Percentiles rank a stretch among this genome's conserved stretches.
Evolutionary conservation across 768 basidiomycete genomes (phyloP).

Genomic region (Termitomyces sp.): DNA sequence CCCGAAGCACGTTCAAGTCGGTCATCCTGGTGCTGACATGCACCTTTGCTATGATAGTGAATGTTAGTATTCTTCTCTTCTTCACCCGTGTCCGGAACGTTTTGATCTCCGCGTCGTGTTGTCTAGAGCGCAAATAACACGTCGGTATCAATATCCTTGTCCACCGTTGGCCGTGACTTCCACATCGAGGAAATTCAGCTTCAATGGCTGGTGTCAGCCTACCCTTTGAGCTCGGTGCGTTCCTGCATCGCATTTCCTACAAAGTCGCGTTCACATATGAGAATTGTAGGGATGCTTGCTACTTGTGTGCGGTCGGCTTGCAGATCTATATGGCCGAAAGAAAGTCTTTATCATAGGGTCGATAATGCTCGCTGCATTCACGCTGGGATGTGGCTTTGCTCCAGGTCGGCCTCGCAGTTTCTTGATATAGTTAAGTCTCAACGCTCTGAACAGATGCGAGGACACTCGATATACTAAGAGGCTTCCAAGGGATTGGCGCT

Average conservation of each 20-base stretch:
- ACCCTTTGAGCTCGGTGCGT: slow-evolving; percentile 58
- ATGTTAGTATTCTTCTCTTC: slow-evolving; percentile 10
- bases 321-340: slow-evolving; percentile 78
- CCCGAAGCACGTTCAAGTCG: slow-evolving; percentile 18
- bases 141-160: slow-evolving; percentile 47
- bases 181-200: slow-evolving; percentile 46
- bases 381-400: slow-evolving; percentile 63
- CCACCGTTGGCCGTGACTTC: slow-evolving; percentile 48
- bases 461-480: slow-evolving; percentile 68
- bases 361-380: slow-evolving; percentile 46
- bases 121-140: slow-evolving; percentile 44
- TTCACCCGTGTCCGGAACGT: neutral
- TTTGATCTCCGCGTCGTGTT: neutral
- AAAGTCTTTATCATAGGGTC: slow-evolving; percentile 62
- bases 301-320: slow-evolving; percentile 72
- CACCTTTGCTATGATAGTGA: slow-evolving; percentile 24
- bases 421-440: neutral
- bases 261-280: neutral
- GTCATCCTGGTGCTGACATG: slow-evolving; percentile 21
- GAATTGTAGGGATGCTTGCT: slow-evolving; percentile 68
- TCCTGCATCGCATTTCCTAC: neutral
- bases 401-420: slow-evolving; percentile 29
- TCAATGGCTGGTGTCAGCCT: slow-evolving; percentile 69
- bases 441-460: slow-evolving; percentile 41
- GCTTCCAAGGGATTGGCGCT: slow-evolving; percentile 74